phyloP scores from a whole-genome alignment of 2,329 filamentous ascomycete genomes.

The Cytospora piceicola region DNA sequence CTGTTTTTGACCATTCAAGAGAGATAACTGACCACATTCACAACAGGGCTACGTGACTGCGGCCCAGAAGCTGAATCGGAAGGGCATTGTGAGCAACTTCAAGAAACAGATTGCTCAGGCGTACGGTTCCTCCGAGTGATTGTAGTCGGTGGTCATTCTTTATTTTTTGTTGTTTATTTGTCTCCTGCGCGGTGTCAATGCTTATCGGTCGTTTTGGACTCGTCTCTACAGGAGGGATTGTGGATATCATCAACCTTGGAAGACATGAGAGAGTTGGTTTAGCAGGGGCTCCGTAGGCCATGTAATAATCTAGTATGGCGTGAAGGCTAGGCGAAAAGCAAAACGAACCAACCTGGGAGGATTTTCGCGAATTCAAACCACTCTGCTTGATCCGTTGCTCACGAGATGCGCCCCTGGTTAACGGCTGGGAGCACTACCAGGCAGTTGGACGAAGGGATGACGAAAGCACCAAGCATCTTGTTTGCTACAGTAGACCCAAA shows the following conservation, averaged over 20 bases:
- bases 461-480: slow-evolving; percentile 19
- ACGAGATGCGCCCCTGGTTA: no score
- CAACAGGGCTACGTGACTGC: slow-evolving; percentile 66
- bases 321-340: slow-evolving; percentile 16
- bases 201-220: slow-evolving; percentile 9
- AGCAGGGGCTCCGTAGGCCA: background rate
- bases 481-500: slow-evolving; percentile 26
- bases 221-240: background rate
- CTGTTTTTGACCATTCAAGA: no score
- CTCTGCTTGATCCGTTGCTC: background rate
- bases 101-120: slow-evolving; percentile 64
- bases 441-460: background rate
- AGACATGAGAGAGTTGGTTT: background rate
- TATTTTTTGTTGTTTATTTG: background rate
- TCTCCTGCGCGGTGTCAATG: slow-evolving; percentile 7
- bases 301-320: slow-evolving; percentile 20
- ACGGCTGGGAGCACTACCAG: background rate
- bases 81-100: slow-evolving; percentile 66
- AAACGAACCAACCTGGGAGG: background rate
- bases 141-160: background rate
- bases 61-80: slow-evolving; percentile 74
- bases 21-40: slow-evolving; percentile 36
- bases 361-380: background rate
- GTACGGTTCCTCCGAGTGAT: slow-evolving; percentile 48
- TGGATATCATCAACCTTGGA: no score